These are phyloP conservation scores for Cymodocea nodosa DNA, from an alignment of 116 monocot species.

Conservation along the genomic window DNA sequence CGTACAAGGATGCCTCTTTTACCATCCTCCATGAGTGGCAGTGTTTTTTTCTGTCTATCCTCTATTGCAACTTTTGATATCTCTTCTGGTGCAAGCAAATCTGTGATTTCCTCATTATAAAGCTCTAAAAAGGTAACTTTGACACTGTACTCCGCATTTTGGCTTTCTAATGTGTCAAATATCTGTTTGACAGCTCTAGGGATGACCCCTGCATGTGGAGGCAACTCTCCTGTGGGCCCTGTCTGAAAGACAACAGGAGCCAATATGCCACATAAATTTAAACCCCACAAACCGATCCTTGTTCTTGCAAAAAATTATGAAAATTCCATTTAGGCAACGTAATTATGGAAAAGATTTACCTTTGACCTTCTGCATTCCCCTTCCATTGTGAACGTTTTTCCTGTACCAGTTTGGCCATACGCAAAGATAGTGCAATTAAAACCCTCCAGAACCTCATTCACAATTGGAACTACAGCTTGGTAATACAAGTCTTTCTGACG, in stretches of 20 bases:
- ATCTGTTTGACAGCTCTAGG: slow-evolving; percentile 95
- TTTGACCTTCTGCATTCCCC: slow-evolving; percentile 78
- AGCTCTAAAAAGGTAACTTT: slow-evolving; percentile 95
- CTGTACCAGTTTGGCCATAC: slow-evolving; percentile 96
- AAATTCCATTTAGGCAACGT: no score
- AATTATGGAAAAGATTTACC: slow-evolving; percentile 16
- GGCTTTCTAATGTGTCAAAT: slow-evolving; percentile 89
- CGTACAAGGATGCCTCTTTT: slow-evolving; percentile 91
- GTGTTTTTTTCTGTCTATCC: slow-evolving; percentile 73
- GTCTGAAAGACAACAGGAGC: slow-evolving; percentile 35
- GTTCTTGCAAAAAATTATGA: no score
- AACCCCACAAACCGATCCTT: no score
- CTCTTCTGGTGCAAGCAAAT: slow-evolving; percentile 87
- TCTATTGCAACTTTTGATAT: slow-evolving; percentile 58
- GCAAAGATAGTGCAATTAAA: slow-evolving; percentile 99
- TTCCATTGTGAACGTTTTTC: slow-evolving; percentile 98
- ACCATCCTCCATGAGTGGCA: slow-evolving; percentile 98
- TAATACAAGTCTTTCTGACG: slow-evolving; percentile 76
- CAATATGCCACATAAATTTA: no score
- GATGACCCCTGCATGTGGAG: slow-evolving; percentile 84
- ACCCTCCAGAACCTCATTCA: slow-evolving; percentile 95
- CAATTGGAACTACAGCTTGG: slow-evolving; percentile 90
- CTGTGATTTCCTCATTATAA: slow-evolving; percentile 98
- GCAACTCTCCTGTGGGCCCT: slow-evolving; percentile 59
- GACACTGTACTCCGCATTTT: slow-evolving; percentile 95